phyloP scores from a whole-genome alignment of 345 rosid species.

The Rhizophora apiculata region DNA sequence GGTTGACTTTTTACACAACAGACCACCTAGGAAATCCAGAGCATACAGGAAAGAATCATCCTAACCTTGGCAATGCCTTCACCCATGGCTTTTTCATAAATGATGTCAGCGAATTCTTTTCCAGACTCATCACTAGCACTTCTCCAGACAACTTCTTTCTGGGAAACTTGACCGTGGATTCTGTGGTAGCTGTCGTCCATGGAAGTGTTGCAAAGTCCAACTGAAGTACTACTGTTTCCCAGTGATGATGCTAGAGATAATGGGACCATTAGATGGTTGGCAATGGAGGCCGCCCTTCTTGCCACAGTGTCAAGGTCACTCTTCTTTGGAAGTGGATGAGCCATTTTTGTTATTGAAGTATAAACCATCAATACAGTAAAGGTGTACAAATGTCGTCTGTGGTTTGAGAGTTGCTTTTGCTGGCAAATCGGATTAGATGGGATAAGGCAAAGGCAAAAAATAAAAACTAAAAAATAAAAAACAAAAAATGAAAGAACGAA shows the following conservation, averaged over 20 bases:
- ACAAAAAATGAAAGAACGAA: no score
- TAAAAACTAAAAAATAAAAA: no score
- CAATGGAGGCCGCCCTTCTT: constrained; percentile 51
- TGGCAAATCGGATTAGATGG: no score
- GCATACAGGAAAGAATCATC: neutral
- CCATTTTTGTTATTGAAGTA: constrained; percentile 12
- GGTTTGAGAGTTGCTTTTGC: no score
- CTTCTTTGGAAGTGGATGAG: constrained; percentile 23
- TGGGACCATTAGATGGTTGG: constrained; percentile 45
- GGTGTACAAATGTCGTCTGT: no score
- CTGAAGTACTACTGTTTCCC: constrained; percentile 6
- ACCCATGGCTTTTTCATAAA: constrained; percentile 75
- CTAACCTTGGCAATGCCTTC: constrained; percentile 89
- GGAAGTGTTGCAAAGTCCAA: constrained; percentile 35
- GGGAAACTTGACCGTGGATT: constrained; percentile 68
- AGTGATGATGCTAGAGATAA: neutral
- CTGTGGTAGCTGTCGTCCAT: constrained; percentile 63
- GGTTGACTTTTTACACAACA: no score
- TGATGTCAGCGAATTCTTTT: constrained; percentile 57
- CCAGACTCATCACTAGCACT: constrained; percentile 37
- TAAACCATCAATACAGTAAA: no score
- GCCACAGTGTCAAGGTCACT: constrained; percentile 31
- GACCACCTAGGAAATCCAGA: neutral
- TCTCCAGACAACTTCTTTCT: constrained; percentile 58
- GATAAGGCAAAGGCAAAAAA: no score